Base-by-base conservation (phyloP, 345 rosid species). In the Excoecaria agallocha region DNA sequence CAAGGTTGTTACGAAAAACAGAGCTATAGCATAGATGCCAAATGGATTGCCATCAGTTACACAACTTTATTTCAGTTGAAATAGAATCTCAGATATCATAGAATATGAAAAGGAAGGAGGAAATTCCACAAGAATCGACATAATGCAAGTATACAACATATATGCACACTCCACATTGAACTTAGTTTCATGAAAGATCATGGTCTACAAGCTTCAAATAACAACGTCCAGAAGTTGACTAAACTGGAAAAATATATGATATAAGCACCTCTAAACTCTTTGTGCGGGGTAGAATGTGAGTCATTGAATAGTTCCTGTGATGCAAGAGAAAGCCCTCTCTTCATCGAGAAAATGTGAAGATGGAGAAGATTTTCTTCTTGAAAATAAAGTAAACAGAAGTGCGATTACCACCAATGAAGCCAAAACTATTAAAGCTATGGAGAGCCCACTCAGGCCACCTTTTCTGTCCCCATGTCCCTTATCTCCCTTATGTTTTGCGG, bases 311-410 rank as follows among this genome's bases (percentile, higher is more conserved):
- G 62, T 60, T 92, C 90, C 48, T 75, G 88, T 11, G 91, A 85
- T 9, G 86, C 65, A 71, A 81, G 84, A 12, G 91, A 84, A 16
- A 46, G 69, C 85, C 81, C 74, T 87, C 83, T 91, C 99, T 78
- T 94, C 97, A 67, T 95, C 98, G 20, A 87, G 77, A 80, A 90
- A 90, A 83, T 89, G 87, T 41, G 93, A 86, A 76, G 99, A 84
- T 12, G 84, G 82, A 56, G 85, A 69, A 76, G 87, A 20, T 70
- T 54, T 79, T 71, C 76, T 84, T 58, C 78, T 81, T 35, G 87
- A 62, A 62, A 87, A 12, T 52, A 90, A 63, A 74, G 82, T 76
- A 65, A 89, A 49, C 69, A 85, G 10, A 73, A 84, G 76, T 19
- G 81, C 90, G 20, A 77, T 9, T 19, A 84, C 67, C 72, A 88